Conservation (phyloP, 1,284 basidiomycete species). For the Ganoderma lingzhi region DNA sequence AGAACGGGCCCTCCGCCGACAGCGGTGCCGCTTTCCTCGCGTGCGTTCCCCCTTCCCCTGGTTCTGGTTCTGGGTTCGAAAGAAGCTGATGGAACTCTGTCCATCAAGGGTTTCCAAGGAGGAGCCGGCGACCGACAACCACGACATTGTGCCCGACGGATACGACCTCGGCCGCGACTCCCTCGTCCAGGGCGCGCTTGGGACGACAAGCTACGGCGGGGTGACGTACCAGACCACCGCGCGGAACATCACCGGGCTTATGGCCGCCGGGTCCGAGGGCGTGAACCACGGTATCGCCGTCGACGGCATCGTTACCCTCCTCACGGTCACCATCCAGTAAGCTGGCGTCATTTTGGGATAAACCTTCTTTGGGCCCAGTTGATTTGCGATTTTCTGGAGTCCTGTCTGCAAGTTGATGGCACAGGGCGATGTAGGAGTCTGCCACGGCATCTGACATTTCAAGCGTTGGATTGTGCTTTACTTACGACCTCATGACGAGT, state of each 20-base stretch:
- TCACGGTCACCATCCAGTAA: slow-evolving; percentile 51
- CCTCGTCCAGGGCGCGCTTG: slow-evolving; percentile 55
- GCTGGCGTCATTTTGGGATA: neutral
- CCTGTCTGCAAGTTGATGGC: neutral
- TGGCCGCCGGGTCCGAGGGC: slow-evolving; percentile 59
- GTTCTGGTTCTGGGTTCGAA: neutral
- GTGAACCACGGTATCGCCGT: slow-evolving; percentile 58
- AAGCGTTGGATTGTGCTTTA: neutral
- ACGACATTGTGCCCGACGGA: slow-evolving; percentile 61
- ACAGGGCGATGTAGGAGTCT: neutral
- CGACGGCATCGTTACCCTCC: slow-evolving; percentile 53
- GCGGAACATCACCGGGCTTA: slow-evolving; percentile 56
- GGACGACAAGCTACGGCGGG: slow-evolving; percentile 50
- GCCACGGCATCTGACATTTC: slow-evolving; percentile 10
- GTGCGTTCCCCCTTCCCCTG: slow-evolving; percentile 45
- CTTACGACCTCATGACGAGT: slow-evolving; percentile 2
- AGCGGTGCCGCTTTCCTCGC: slow-evolving; percentile 75
- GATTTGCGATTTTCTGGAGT: neutral
- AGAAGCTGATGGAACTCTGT: neutral
- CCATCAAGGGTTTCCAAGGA: slow-evolving; percentile 63
- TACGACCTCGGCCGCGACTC: slow-evolving; percentile 60
- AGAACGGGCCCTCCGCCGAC: slow-evolving; percentile 69
- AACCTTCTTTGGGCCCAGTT: neutral
- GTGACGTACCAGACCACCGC: slow-evolving; percentile 59
- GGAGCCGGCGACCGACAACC: slow-evolving; percentile 52